These are phyloP conservation scores for Yarrowia sp. DNA, from an alignment of 805 yeast species.

Conservation along the genomic window DNA sequence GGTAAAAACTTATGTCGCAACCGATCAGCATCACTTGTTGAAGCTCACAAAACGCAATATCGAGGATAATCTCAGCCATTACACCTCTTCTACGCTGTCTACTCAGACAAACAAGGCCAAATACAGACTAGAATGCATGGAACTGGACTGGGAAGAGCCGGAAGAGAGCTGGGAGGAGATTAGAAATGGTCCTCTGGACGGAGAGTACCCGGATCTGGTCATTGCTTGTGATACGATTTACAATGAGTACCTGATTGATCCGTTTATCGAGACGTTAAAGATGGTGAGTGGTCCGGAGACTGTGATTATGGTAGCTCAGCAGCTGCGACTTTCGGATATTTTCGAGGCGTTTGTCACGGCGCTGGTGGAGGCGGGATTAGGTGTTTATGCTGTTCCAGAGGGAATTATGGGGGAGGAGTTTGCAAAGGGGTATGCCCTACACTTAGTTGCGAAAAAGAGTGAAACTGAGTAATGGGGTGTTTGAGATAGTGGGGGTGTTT, in stretches of 20 bases:
- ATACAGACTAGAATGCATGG: conserved; percentile 44
- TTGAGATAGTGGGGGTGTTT: too few relatives aligned
- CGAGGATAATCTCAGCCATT: conserved; percentile 39
- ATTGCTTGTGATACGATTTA: conserved; percentile 67
- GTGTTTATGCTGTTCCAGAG: conserved; percentile 31
- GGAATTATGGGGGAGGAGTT: conserved; percentile 26
- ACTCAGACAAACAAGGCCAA: not conserved
- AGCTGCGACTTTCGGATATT: conserved; percentile 53
- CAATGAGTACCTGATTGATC: conserved; percentile 56
- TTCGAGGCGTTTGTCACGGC: conserved; percentile 47
- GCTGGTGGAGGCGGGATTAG: conserved; percentile 40
- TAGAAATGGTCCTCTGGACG: conserved; percentile 26
- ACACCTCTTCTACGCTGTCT: conserved; percentile 33
- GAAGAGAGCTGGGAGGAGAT: conserved; percentile 40
- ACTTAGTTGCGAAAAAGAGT: not conserved
- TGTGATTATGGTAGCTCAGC: conserved; percentile 49
- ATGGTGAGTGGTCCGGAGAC: conserved; percentile 39
- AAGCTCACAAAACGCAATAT: conserved; percentile 52
- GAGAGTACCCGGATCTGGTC: conserved; percentile 42
- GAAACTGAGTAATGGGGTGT: not conserved
- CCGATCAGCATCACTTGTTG: conserved; percentile 57
- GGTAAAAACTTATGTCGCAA: conserved; percentile 47
- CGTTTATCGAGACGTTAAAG: conserved; percentile 46
- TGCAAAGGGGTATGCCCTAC: conserved; percentile 30
- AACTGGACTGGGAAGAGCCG: conserved; percentile 61